phyloP scores from a whole-genome alignment of 129 eudicot species.

The Solidago caesia region DNA sequence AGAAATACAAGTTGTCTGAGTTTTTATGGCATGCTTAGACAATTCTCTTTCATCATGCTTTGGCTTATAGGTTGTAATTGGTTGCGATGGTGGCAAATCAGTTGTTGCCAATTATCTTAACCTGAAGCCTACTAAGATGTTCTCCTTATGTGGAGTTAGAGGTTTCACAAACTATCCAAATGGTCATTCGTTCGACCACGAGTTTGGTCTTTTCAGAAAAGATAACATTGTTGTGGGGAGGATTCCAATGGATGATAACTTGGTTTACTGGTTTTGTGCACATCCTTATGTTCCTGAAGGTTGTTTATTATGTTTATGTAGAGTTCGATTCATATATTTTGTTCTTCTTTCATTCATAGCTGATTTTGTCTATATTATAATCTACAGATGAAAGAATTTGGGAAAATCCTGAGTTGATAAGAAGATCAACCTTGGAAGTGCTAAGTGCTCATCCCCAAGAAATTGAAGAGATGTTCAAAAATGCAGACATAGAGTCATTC shows the following conservation, averaged over 20 bases:
- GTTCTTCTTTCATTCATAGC: neutral
- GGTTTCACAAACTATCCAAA: constrained; percentile 52
- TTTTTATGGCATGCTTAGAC: neutral
- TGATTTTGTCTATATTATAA: neutral
- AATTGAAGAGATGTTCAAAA: constrained; percentile 37
- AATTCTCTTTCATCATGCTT: neutral
- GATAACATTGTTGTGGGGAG: constrained; percentile 39
- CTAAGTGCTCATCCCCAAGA: constrained; percentile 39
- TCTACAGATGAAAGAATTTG: constrained; percentile 31
- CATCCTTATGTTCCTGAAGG: constrained; percentile 20
- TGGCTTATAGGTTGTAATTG: constrained; percentile 47
- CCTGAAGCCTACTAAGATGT: constrained; percentile 43
- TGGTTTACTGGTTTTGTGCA: constrained; percentile 59
- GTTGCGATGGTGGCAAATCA: constrained; percentile 65
- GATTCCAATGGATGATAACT: constrained; percentile 44
- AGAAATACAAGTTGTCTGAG: neutral
- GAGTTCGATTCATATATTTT: neutral
- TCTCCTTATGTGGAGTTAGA: constrained; percentile 35
- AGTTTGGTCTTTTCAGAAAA: constrained; percentile 37
- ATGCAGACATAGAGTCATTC: constrained; percentile 31
- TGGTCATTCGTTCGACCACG: constrained; percentile 50
- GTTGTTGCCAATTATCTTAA: constrained; percentile 47
- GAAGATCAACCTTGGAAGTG: constrained; percentile 26
- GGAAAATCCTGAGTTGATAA: constrained; percentile 41
- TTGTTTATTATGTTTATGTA: neutral